Evolutionary conservation across 2,329 filamentous ascomycete genomes (phyloP).

Genomic region (Beauveria sp.): DNA sequence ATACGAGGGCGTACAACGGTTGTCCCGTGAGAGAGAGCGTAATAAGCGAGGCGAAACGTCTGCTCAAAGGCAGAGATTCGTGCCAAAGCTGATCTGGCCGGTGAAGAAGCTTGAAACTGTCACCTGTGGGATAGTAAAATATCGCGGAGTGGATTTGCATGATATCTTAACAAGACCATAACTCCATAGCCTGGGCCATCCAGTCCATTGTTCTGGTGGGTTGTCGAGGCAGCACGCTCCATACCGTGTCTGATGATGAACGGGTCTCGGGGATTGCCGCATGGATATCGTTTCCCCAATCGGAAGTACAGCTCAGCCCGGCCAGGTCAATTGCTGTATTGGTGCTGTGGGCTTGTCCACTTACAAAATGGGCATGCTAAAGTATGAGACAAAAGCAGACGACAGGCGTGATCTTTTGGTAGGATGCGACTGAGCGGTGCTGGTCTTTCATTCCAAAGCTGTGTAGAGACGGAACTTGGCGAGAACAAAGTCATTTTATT

Average conservation of each 20-base stretch:
- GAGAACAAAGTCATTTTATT: too few species aligned
- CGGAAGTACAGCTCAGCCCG: too few species aligned
- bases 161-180: neutral
- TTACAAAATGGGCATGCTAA: too few species aligned
- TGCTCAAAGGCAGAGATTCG: neutral
- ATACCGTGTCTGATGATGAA: neutral
- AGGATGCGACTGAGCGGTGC: too few species aligned
- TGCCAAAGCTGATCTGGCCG: neutral
- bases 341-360: too few species aligned
- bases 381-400: too few species aligned
- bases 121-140: neutral
- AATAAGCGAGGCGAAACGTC: neutral
- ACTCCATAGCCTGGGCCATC: neutral
- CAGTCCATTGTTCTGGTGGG: neutral
- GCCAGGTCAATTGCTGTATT: too few species aligned
- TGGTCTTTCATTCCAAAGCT: too few species aligned
- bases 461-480: too few species aligned
- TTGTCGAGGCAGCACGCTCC: constrained; percentile 4
- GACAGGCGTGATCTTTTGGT: too few species aligned
- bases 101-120: neutral
- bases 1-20: neutral
- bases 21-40: too few species aligned
- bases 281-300: neutral
- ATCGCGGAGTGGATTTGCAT: neutral
- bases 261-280: neutral